phyloP scores from a whole-genome alignment of 495 filamentous ascomycete species.

The Xylaria telfairii region DNA sequence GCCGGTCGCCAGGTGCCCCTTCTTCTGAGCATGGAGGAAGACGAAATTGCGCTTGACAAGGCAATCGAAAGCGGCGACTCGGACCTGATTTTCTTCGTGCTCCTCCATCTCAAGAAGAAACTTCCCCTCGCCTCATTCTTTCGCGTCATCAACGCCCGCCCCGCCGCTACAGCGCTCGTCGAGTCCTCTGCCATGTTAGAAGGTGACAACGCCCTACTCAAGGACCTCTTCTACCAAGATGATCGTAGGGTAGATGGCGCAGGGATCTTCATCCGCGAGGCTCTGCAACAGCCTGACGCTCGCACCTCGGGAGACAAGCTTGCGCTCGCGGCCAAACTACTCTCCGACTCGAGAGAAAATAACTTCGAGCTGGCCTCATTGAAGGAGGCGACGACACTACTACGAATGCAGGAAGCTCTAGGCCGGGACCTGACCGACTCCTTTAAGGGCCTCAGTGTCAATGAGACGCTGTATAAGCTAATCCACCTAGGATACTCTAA shows the following conservation, averaged over 20 bases:
- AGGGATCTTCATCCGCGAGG: conserved; percentile 83
- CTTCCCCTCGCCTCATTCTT: conserved; percentile 91
- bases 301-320: conserved; percentile 76
- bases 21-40: conserved; percentile 94
- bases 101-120: conserved; percentile 88
- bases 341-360: conserved; percentile 83
- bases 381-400: conserved; percentile 75
- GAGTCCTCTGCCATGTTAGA: conserved; percentile 73
- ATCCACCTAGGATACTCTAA: conserved; percentile 76
- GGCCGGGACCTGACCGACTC: conserved; percentile 80
- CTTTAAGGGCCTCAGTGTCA: conserved; percentile 82
- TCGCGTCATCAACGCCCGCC: conserved; percentile 85
- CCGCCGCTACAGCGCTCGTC: conserved; percentile 86
- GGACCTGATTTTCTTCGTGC: conserved; percentile 87
- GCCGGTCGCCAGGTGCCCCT: conserved; percentile 95
- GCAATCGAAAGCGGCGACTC: conserved; percentile 95
- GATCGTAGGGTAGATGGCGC: conserved; percentile 90
- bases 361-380: conserved; percentile 75
- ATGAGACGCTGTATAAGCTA: conserved; percentile 88
- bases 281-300: conserved; percentile 67
- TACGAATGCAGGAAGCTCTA: conserved; percentile 83
- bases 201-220: conserved; percentile 82
- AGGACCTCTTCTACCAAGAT: conserved; percentile 97
- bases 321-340: conserved; percentile 77
- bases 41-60: conserved; percentile 94